Conservation (phyloP, 2,329 filamentous ascomycete genomes). For the Cladosporium phlei region DNA sequence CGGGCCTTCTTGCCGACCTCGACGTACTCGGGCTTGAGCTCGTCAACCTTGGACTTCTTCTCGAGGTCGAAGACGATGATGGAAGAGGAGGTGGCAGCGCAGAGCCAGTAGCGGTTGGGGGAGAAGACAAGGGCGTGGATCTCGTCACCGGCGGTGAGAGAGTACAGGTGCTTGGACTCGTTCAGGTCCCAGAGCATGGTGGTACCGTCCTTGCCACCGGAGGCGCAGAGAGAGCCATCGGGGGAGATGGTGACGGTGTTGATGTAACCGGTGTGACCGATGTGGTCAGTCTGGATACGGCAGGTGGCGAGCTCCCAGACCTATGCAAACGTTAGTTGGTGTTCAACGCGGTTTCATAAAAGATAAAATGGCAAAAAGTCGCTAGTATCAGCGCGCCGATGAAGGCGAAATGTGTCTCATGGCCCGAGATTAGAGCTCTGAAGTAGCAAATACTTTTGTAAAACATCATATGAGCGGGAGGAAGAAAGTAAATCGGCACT, state of each 20-base stretch:
- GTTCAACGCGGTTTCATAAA: not conserved
- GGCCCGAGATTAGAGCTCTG: constrained; percentile 76
- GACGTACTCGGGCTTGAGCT: constrained; percentile 97
- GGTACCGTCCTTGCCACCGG: constrained; percentile 98
- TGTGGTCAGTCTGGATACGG: constrained; percentile 99
- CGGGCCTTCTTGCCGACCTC: constrained; percentile 97
- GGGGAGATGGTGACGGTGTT: constrained; percentile 99
- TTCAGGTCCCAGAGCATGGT: constrained; percentile 99
- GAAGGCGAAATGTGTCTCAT: constrained; percentile 85
- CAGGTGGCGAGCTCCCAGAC: constrained; percentile 99
- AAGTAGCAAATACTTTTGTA: constrained; percentile 99
- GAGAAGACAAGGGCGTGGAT: constrained; percentile 99
- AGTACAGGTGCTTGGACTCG: constrained; percentile 99
- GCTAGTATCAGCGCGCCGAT: constrained; percentile 74
- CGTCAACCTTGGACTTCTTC: constrained; percentile 99
- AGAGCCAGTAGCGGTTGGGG: constrained; percentile 99
- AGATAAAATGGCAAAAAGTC: constrained; percentile 6
- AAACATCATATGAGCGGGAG: constrained; percentile 75
- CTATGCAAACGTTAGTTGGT: constrained; percentile 44
- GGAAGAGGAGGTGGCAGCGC: constrained; percentile 91
- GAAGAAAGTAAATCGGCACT: constrained; percentile 38
- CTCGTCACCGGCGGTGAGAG: constrained; percentile 97
- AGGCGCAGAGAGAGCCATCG: constrained; percentile 97
- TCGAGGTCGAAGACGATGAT: constrained; percentile 99
- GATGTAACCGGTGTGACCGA: constrained; percentile 99